These are phyloP conservation scores for Cordia subcordata DNA, from an alignment of 257 asterid genomes.

Conservation along the genomic window DNA sequence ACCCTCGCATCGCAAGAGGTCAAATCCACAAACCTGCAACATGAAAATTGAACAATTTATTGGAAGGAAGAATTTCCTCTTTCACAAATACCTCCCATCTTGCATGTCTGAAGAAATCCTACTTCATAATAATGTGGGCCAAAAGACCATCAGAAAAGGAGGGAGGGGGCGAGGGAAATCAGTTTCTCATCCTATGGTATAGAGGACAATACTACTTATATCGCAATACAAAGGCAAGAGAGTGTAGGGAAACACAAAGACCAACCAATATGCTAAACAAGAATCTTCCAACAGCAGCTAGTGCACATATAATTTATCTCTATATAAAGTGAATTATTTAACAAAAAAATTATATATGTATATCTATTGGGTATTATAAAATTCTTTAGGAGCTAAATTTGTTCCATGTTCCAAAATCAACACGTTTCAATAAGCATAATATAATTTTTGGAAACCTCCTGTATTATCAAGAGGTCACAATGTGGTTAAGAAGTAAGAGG, in stretches of 20 bases:
- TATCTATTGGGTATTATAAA: not conserved
- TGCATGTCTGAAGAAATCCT: not conserved
- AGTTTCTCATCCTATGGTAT: too few relatives aligned
- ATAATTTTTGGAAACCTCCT: not conserved
- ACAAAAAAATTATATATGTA: not conserved
- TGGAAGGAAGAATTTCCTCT: not conserved
- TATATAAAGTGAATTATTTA: too few relatives aligned
- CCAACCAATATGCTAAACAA: not conserved
- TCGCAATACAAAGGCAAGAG: too few relatives aligned
- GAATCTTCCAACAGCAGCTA: not conserved
- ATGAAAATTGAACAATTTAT: not conserved
- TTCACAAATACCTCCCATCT: not conserved
- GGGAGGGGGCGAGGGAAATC: too few relatives aligned
- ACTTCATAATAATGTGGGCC: too few relatives aligned
- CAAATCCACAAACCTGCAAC: conserved; percentile 97
- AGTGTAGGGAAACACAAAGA: too few relatives aligned
- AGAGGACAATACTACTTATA: too few relatives aligned
- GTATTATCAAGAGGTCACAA: not conserved
- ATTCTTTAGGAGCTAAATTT: not conserved
- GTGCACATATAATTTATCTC: too few relatives aligned
- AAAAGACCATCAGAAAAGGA: too few relatives aligned
- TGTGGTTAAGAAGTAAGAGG: too few relatives aligned
- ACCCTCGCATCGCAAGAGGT: conserved; percentile 95
- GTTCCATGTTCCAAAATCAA: not conserved
- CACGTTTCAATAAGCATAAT: not conserved